Conservation (phyloP, 345 rosid species). For the Eucalyptus regnans region DNA sequence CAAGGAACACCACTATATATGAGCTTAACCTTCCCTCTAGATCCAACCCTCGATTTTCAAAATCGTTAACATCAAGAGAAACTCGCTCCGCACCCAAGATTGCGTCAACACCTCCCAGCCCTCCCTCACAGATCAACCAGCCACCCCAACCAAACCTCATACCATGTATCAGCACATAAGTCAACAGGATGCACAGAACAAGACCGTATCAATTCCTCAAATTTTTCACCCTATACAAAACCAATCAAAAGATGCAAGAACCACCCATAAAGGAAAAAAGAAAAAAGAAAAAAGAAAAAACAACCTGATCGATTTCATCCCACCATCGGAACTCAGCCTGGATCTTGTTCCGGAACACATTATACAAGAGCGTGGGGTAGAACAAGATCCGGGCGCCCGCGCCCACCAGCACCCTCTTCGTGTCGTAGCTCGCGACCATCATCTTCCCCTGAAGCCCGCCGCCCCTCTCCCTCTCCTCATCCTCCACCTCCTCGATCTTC, state of each 20-base stretch:
- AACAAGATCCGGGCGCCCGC: constrained; percentile 61
- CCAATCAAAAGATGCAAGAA: background rate
- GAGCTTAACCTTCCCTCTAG: background rate
- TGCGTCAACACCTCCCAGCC: background rate
- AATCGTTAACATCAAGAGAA: background rate
- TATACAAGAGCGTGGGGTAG: constrained; percentile 53
- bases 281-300: background rate
- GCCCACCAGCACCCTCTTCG: constrained; percentile 52
- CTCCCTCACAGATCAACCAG: background rate
- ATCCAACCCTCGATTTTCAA: background rate
- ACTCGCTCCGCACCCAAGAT: background rate
- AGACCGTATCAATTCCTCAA: background rate
- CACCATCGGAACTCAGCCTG: constrained; percentile 67
- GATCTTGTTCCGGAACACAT: constrained; percentile 50
- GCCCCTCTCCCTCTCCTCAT: constrained; percentile 9
- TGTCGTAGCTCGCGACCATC: constrained; percentile 8
- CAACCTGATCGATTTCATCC: constrained; percentile 57
- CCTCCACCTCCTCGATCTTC: constrained; percentile 44
- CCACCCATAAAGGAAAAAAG: background rate
- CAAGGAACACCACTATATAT: background rate
- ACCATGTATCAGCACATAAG: background rate
- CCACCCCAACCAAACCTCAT: background rate
- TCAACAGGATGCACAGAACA: background rate
- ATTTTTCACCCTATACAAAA: constrained; percentile 11
- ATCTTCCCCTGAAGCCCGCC: constrained; percentile 3